Evolutionary conservation across 768 basidiomycete species (phyloP), one percentile per base, ranked within the genome.

Genomic region (Rhodocollybia butyracea): DNA sequence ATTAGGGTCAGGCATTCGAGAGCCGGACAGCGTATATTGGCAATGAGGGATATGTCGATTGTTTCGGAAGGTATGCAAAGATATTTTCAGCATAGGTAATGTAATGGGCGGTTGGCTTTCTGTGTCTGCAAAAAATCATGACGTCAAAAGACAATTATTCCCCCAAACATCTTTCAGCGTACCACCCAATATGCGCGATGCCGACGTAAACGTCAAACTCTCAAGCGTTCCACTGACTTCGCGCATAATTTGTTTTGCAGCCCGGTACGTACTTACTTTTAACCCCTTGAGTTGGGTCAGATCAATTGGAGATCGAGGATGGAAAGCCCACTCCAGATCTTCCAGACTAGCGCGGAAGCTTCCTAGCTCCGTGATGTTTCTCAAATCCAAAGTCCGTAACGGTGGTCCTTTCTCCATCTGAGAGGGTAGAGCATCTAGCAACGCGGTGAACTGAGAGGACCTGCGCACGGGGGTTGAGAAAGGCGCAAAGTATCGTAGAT

Each of bases 41-140:
- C 31, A 36, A 50, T 38, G 48, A 50, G 48, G 22, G 48, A 31
- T 24, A 50, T 27, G 48, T 50, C 34, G 21, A 50, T 50, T 21
- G 48, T 50, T 34, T 50, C 48, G 6, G 48, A 50, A 36, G 48
- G 48, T 10, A 50, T 38, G 48, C 34, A 50, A 26, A 50, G 48
- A 13, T 39, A 26, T 38, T 24, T n/a, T 36, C 7, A 50, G 34
- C 34, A 27, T 34, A 39, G 48, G 32, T 34, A 50, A 34, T 1
- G 48, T 50, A 11, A 50, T 50, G 2, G 48, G 48, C 15, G 48
- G 48, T 24, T 50, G 48, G 32, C 48, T 50, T 38, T 50, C 48
- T 26, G 48, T 50, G 34, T 50, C 48, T 50, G 22, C 15, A 15
- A 24, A n/a, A n/a, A 50, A 24, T 22, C 13, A 24, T 22, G n/a